Evolutionary conservation across 164 flowering plant genomes (phyloP).

Genomic region (Liquidambar formosana): DNA sequence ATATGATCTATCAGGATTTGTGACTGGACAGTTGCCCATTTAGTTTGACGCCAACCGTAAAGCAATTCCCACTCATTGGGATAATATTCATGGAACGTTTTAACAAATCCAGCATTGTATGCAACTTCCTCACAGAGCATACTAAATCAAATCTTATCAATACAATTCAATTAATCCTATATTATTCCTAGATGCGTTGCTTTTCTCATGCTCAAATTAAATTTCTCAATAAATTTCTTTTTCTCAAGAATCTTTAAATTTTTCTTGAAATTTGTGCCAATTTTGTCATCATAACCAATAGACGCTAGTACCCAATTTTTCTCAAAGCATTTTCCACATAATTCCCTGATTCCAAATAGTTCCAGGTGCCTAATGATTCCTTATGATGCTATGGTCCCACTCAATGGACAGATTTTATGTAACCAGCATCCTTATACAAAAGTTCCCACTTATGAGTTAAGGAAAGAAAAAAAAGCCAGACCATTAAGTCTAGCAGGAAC

Average conservation of each 20-base stretch:
- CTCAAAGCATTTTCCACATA: neutral
- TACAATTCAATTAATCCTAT: neutral
- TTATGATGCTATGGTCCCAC: no score
- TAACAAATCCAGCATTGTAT: no score
- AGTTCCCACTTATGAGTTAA: neutral
- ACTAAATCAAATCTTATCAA: neutral
- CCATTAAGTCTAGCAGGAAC: neutral
- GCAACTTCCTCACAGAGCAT: no score
- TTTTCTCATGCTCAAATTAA: neutral
- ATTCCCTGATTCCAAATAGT: neutral
- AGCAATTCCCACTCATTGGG: neutral
- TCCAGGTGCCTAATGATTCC: neutral
- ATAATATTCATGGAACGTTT: no score
- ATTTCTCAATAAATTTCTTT: neutral
- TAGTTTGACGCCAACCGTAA: neutral
- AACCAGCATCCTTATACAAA: neutral
- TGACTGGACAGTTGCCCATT: neutral
- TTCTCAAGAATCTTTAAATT: neutral
- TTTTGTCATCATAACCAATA: neutral
- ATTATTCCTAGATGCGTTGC: neutral
- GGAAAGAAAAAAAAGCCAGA: no score
- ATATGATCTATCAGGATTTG: neutral
- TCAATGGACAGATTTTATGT: no score
- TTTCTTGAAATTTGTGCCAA: neutral
- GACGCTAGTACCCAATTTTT: neutral